These are phyloP conservation scores for Fragilariopsis cylindrus DNA, from an alignment of 108 stramenopile species.

Conservation along the genomic window DNA sequence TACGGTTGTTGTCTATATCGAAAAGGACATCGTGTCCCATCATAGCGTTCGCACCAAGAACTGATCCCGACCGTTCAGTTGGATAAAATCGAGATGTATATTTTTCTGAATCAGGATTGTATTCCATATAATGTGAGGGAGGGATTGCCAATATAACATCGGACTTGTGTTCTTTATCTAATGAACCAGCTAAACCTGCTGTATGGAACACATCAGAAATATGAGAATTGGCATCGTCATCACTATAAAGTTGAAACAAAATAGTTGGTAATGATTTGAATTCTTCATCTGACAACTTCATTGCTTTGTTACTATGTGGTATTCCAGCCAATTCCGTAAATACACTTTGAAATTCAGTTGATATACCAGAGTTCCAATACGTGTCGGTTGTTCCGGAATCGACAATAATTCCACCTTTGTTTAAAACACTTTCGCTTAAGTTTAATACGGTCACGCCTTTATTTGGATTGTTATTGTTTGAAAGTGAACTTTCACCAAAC, in stretches of 20 bases:
- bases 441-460: conserved; percentile 14
- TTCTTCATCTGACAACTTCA: conserved; percentile 47
- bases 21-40: conserved; percentile 83
- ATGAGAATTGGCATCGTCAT: conserved; percentile 29
- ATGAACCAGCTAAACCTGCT: conserved; percentile 61
- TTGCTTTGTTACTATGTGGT: conserved; percentile 21
- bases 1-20: conserved; percentile 61
- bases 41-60: conserved; percentile 90
- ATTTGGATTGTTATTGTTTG: conserved; percentile 3
- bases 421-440: conserved; percentile 25
- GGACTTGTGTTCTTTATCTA: conserved; percentile 59
- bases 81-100: conserved; percentile 70
- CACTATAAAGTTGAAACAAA: conserved; percentile 63
- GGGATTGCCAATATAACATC: conserved; percentile 81
- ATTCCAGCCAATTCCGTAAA: conserved; percentile 32
- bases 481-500: conserved; percentile 28
- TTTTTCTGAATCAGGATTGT: conserved; percentile 44
- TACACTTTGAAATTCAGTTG: conserved; percentile 18
- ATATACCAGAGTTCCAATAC: conserved; percentile 49
- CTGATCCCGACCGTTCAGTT: conserved; percentile 40
- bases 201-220: conserved; percentile 41
- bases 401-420: conserved; percentile 64
- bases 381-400: conserved; percentile 91
- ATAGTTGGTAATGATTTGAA: conserved; percentile 74
- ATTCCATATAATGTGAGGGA: conserved; percentile 79